A percentile compares a stretch with the other conserved stretches of the same genome.
These are phyloP conservation scores for Penicillium egyptiacum DNA, from an alignment of 495 filamentous ascomycete genomes.

Conservation along the genomic window DNA sequence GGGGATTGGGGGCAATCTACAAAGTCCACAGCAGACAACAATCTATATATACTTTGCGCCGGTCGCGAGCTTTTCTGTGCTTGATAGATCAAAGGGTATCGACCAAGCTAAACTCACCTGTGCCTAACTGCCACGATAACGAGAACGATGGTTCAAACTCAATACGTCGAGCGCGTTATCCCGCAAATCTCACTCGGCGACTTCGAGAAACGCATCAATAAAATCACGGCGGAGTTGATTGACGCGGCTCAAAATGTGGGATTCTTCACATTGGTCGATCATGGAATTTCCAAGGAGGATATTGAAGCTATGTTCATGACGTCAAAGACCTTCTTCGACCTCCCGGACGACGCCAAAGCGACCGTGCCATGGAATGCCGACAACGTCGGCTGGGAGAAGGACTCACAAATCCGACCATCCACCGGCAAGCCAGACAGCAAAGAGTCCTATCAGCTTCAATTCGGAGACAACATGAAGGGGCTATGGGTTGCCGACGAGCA, in stretches of 20 bases:
- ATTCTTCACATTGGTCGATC: constrained; percentile 62
- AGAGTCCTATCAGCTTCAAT: constrained; percentile 65
- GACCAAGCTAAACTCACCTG: too few relatives aligned
- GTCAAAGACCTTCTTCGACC: constrained; percentile 56
- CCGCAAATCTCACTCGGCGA: constrained; percentile 59
- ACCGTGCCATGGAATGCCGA: constrained; percentile 53
- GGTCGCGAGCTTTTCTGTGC: too few relatives aligned
- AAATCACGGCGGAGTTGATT: constrained; percentile 54
- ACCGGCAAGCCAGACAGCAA: constrained; percentile 63
- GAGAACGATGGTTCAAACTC: too few relatives aligned
- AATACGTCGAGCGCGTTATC: constrained; percentile 50
- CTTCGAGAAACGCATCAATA: constrained; percentile 53
- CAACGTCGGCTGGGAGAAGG: constrained; percentile 65
- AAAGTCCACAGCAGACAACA: too few relatives aligned
- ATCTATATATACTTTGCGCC: too few relatives aligned
- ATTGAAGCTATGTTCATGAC: constrained; percentile 55
- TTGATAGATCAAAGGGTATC: too few relatives aligned
- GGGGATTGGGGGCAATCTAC: too few relatives aligned
- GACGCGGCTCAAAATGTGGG: constrained; percentile 59
- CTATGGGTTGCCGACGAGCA: constrained; percentile 52
- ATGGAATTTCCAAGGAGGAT: constrained; percentile 50
- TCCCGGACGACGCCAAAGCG: constrained; percentile 53
- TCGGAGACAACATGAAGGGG: constrained; percentile 50
- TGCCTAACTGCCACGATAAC: too few relatives aligned
- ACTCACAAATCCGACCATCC: constrained; percentile 59